phyloP scores from a whole-genome alignment of 495 filamentous ascomycete genomes.

The Pyrenula massariospora region DNA sequence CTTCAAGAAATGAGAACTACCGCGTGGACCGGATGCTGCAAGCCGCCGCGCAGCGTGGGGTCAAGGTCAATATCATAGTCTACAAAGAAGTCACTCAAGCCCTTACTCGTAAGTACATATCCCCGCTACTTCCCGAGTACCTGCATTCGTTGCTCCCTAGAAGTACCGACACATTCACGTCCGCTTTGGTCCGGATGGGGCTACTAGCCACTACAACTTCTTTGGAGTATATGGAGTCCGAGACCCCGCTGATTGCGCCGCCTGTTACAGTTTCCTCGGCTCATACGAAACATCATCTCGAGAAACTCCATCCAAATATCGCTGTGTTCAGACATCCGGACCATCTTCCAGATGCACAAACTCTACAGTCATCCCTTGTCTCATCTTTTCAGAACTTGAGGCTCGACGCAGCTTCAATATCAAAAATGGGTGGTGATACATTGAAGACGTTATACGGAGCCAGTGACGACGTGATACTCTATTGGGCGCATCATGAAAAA shows the following conservation, averaged over 20 bases:
- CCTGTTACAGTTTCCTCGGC: conserved; percentile 57
- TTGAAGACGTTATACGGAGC: conserved; percentile 71
- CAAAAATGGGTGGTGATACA: conserved; percentile 51
- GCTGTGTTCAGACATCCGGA: conserved; percentile 87
- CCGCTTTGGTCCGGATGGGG: conserved; percentile 16
- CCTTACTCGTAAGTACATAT: conserved; percentile 61
- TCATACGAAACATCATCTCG: conserved; percentile 77
- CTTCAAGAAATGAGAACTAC: conserved; percentile 70
- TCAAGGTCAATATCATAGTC: conserved; percentile 80
- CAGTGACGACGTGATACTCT: conserved; percentile 70
- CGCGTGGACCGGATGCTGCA: conserved; percentile 82
- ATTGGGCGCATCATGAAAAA: conserved; percentile 97
- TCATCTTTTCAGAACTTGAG: conserved; percentile 39
- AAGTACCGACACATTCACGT: conserved; percentile 22
- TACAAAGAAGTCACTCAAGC: conserved; percentile 90
- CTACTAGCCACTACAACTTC: conserved; percentile 27
- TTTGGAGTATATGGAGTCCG: conserved; percentile 28
- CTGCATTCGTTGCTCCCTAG: conserved; percentile 27
- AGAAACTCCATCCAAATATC: conserved; percentile 75
- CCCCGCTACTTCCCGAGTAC: conserved; percentile 25
- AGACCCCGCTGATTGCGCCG: conserved; percentile 28
- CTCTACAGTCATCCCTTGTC: conserved; percentile 35
- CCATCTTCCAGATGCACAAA: conserved; percentile 63
- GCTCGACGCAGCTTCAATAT: conserved; percentile 34
- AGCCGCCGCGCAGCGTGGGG: conserved; percentile 77